These are phyloP conservation scores for Salix dunnii DNA, from an alignment of 345 rosid genomes.

Conservation along the genomic window DNA sequence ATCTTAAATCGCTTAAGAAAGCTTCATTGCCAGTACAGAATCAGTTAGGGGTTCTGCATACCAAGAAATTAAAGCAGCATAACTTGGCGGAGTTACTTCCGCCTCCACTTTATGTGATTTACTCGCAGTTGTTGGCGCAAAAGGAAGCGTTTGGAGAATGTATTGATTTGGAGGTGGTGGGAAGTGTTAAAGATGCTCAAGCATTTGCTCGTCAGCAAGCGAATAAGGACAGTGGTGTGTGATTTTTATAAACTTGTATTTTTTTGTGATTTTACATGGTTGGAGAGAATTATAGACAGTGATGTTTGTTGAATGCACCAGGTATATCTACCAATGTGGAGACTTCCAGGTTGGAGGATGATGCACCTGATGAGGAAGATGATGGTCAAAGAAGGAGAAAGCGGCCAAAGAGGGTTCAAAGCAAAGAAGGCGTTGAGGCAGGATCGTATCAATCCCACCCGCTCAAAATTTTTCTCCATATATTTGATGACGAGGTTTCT, in stretches of 20 bases:
- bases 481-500: constrained; percentile 57
- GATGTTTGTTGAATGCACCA: constrained; percentile 26
- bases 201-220: constrained; percentile 69
- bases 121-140: constrained; percentile 72
- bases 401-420: constrained; percentile 58
- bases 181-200: constrained; percentile 77
- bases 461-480: constrained; percentile 57
- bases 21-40: constrained; percentile 86
- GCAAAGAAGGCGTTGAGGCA: constrained; percentile 50
- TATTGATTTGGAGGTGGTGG: constrained; percentile 65
- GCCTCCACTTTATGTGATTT: constrained; percentile 78
- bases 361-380: constrained; percentile 73
- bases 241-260: not conserved
- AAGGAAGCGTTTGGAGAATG: constrained; percentile 85
- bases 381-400: constrained; percentile 78
- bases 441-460: constrained; percentile 69
- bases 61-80: constrained; percentile 79
- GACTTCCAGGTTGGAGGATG: constrained; percentile 64
- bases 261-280: not conserved
- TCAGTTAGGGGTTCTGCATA: constrained; percentile 63
- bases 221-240: constrained; percentile 58
- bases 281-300: not conserved
- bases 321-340: constrained; percentile 54
- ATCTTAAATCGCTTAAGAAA: constrained; percentile 86
- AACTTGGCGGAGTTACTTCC: constrained; percentile 86